These are phyloP conservation scores for Phytophthora kernoviae DNA, from an alignment of 352 stramenopile species.

Conservation along the genomic window DNA sequence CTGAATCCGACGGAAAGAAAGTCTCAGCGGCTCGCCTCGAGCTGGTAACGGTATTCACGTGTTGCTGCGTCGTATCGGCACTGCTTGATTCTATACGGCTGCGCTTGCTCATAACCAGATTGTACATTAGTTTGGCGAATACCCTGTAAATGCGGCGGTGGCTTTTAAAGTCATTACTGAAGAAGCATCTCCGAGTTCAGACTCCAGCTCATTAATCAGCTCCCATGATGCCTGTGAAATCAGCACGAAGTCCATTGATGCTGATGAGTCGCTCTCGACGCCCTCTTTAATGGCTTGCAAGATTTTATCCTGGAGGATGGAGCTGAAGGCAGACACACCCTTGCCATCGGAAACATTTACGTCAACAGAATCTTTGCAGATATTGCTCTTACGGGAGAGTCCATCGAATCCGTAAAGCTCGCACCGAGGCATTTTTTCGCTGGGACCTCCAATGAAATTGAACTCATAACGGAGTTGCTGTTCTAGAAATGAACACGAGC, in stretches of 20 bases:
- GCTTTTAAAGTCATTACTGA: constrained; percentile 2
- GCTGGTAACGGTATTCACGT: not conserved
- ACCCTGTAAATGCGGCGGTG: constrained; percentile 18
- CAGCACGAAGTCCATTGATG: constrained; percentile 48
- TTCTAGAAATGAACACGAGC: constrained; percentile 38
- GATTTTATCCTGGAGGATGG: constrained; percentile 45
- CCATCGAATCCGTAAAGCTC: constrained; percentile 35
- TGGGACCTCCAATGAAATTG: constrained; percentile 36
- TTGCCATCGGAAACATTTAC: not conserved
- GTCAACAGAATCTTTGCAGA: not conserved
- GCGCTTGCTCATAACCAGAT: constrained; percentile 37
- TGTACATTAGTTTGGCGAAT: constrained; percentile 45
- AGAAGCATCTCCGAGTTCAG: not conserved
- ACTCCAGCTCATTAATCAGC: constrained; percentile 53
- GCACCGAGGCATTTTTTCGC: constrained; percentile 30
- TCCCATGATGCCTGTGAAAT: constrained; percentile 67
- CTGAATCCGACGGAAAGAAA: constrained; percentile 37
- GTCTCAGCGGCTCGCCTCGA: constrained; percentile 1
- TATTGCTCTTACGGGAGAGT: not conserved
- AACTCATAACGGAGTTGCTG: constrained; percentile 41
- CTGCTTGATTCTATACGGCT: constrained; percentile 34
- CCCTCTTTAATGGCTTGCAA: constrained; percentile 38
- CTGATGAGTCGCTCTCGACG: constrained; percentile 10
- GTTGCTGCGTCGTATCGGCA: not conserved
- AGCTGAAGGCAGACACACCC: constrained; percentile 12